These are phyloP conservation scores for Trichoderma atrobrunneum DNA, from an alignment of 2,329 filamentous ascomycete genomes.

Conservation along the genomic window DNA sequence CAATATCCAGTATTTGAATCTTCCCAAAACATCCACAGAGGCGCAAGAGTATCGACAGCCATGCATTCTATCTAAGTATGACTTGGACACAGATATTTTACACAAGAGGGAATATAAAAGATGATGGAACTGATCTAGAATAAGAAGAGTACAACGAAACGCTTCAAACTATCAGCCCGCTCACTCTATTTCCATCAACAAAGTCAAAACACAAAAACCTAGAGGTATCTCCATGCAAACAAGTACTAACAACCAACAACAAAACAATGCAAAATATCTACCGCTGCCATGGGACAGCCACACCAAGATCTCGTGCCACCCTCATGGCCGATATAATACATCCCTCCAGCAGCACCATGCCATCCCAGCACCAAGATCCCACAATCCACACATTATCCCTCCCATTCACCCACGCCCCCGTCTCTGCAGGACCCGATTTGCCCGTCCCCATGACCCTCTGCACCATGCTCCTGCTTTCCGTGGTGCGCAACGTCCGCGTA, in stretches of 20 bases:
- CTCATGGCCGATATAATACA: slow-evolving; percentile 58
- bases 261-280: not conserved
- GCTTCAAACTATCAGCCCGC: not conserved
- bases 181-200: not conserved
- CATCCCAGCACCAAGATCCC: slow-evolving; percentile 64
- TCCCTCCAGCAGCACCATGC: slow-evolving; percentile 61
- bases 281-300: slow-evolving; percentile 40
- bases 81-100: not conserved
- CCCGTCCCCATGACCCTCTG: slow-evolving; percentile 41
- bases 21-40: slow-evolving; percentile 35
- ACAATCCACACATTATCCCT: slow-evolving; percentile 53
- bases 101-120: not conserved
- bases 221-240: not conserved
- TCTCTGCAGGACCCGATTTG: slow-evolving; percentile 2
- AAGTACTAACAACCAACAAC: not conserved
- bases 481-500: slow-evolving; percentile 51
- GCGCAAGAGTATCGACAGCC: not conserved
- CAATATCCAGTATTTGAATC: slow-evolving; percentile 51
- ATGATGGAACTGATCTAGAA: not conserved
- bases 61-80: not conserved
- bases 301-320: slow-evolving; percentile 51
- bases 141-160: not conserved
- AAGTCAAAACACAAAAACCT: not conserved
- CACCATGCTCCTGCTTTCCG: slow-evolving; percentile 46
- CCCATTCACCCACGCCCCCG: slow-evolving; percentile 48